These are phyloP conservation scores for Fusarium phyllophilum DNA, from an alignment of 2,329 filamentous ascomycete genomes.

Conservation along the genomic window DNA sequence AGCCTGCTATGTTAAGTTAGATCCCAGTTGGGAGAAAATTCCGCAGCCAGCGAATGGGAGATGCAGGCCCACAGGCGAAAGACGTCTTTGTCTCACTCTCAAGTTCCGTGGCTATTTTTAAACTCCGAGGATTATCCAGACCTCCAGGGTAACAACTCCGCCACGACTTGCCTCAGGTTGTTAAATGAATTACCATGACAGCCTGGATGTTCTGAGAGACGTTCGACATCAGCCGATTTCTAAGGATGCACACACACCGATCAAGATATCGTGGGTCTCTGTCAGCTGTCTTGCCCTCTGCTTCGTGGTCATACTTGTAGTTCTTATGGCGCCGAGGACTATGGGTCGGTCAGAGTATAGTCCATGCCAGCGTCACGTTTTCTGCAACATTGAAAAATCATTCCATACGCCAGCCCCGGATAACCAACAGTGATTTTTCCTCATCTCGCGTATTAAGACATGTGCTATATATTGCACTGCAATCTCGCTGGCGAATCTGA, in stretches of 20 bases:
- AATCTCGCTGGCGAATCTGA: conserved; percentile 30
- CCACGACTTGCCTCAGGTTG: too few relatives aligned
- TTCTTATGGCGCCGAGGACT: conserved; percentile 12
- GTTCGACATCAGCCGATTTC: conserved; percentile 43
- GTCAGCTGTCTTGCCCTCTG: conserved; percentile 29
- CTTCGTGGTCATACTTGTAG: conserved; percentile 1
- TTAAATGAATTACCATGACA: neutral
- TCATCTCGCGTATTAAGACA: conserved; percentile 26
- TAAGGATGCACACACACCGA: conserved; percentile 9
- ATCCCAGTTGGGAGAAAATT: conserved; percentile 20
- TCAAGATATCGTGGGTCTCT: conserved; percentile 14
- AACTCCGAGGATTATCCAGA: conserved; percentile 37
- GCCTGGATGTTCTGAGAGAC: conserved; percentile 30
- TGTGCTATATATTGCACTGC: conserved; percentile 15
- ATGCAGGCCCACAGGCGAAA: neutral
- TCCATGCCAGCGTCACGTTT: neutral
- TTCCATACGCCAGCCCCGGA: conserved; percentile 19
- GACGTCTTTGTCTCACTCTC: neutral
- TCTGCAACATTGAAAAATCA: conserved; percentile 16
- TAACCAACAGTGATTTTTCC: conserved; percentile 3
- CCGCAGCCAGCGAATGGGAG: conserved; percentile 18
- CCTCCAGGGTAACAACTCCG: neutral
- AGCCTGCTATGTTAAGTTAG: conserved; percentile 2
- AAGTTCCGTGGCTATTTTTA: neutral
- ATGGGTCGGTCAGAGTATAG: conserved; percentile 13